Conservation (phyloP, 176 grass and related monocot species). For the Coix lacrymajobi region DNA sequence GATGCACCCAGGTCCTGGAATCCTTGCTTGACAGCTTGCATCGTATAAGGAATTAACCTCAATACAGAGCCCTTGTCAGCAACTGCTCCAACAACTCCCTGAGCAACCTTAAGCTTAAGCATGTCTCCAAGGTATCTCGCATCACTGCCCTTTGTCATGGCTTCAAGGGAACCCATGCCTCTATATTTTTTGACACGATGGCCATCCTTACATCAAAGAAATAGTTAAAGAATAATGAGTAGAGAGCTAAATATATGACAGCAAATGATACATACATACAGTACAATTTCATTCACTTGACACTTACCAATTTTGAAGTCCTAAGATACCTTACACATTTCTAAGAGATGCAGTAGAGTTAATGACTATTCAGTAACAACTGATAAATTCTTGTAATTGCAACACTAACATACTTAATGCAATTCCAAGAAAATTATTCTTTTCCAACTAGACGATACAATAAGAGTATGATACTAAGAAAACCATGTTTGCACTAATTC, state of each 20-base stretch:
- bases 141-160: conserved; percentile 93
- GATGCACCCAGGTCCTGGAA: conserved; percentile 91
- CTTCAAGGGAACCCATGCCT: conserved; percentile 94
- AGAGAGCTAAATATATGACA: not conserved
- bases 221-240: not conserved
- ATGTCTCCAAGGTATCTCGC: conserved; percentile 82
- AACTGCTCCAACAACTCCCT: conserved; percentile 89
- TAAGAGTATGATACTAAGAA: no score
- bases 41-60: conserved; percentile 94
- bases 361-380: no score
- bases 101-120: conserved; percentile 82
- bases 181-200: conserved; percentile 80
- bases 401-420: no score
- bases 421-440: no score
- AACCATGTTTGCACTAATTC: no score
- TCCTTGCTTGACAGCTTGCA: conserved; percentile 95
- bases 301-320: no score
- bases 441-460: no score
- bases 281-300: no score
- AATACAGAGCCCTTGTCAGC: conserved; percentile 86
- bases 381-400: no score
- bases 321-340: no score
- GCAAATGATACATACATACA: not conserved
- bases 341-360: no score
- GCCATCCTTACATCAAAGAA: conserved; percentile 36